Base-by-base conservation (phyloP, 179 eudicot species). In the Actinidia polygama region DNA sequence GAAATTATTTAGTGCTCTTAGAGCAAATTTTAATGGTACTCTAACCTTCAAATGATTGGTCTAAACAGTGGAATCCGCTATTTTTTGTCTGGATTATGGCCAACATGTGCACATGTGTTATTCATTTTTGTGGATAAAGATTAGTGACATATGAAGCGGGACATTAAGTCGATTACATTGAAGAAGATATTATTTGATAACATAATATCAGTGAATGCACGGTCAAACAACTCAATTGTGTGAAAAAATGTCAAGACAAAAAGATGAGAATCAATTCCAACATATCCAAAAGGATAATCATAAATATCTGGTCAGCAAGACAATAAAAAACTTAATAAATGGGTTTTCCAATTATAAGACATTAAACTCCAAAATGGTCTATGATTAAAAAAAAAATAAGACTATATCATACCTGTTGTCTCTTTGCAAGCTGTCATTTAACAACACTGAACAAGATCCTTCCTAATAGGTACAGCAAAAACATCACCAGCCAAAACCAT, bases 401-500 rank as follows among this genome's bases (percentile, higher is more conserved):
- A 57, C 15, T 19, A 36, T 11, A 44, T 59, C 16, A 58, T 75
- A 97, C 99, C 98, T 97, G 98, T 83, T 87, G 99, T 66, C 98
- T 90, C 87, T 97, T 97, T 30, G 99, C 99, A 81, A 97, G 99
- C 90, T 97, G 99, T 98, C 98, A 97, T 84, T 95, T 88, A n/a
- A 97, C 98, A 86, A 97, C 98, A 80, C 98, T 97, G 99, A 59
- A 97, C 87, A 80, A 97, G 94, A 84, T 97, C 99, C 85, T 97
- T 97, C 86, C 98, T 90, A 54, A 97, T 92, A 85, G 99, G 99
- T 49, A 95, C 91, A 85, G 95, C 99, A 89, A 97, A 97, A 77
- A 97, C 96, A 90, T 97, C 99, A 84, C 99, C 99, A 71, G 97
- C 91, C 86, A 97, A 87, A 77, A 91, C 87, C 93, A 97, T 86